phyloP scores from a whole-genome alignment of 2,329 filamentous ascomycete species.

The Meredithiella fracta region DNA sequence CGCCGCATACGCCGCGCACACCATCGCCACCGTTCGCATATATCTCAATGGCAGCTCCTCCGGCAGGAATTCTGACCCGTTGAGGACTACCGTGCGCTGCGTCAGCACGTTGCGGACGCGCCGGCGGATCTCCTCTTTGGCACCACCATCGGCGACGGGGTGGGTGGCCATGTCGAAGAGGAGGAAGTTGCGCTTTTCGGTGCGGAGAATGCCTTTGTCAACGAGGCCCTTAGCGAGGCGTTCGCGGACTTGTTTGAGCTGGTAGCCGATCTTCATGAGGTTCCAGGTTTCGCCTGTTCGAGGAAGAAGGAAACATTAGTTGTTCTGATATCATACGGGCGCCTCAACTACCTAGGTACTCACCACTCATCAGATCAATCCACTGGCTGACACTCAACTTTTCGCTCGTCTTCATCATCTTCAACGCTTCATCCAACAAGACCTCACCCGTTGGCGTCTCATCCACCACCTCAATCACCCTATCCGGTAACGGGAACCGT shows the following conservation, averaged over 20 bases:
- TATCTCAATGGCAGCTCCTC: constrained; percentile 92
- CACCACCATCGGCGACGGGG: constrained; percentile 85
- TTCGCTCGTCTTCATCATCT: constrained; percentile 99
- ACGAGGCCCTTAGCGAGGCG: constrained; percentile 92
- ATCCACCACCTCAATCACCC: constrained; percentile 92
- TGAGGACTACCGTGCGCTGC: constrained; percentile 82
- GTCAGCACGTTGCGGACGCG: constrained; percentile 86
- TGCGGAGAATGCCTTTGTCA: constrained; percentile 95
- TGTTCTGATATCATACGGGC: neutral
- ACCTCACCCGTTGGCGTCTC: constrained; percentile 94
- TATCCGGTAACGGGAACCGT: constrained; percentile 81
- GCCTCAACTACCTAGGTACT: neutral
- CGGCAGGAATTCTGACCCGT: constrained; percentile 72
- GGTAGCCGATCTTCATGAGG: constrained; percentile 99
- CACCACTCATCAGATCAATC: constrained; percentile 98
- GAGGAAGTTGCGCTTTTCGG: constrained; percentile 97
- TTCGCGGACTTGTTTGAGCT: constrained; percentile 97
- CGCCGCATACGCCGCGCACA: constrained; percentile 92
- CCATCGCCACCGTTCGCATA: constrained; percentile 81
- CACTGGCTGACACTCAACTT: constrained; percentile 99
- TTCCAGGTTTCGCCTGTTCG: constrained; percentile 90
- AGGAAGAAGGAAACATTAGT: constrained; percentile 3
- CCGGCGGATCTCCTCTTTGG: constrained; percentile 91
- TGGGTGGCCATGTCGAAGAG: constrained; percentile 99
- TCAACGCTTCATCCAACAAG: constrained; percentile 87